These are phyloP conservation scores for Didymella exigua DNA, from an alignment of 2,329 filamentous ascomycete species.

Conservation along the genomic window DNA sequence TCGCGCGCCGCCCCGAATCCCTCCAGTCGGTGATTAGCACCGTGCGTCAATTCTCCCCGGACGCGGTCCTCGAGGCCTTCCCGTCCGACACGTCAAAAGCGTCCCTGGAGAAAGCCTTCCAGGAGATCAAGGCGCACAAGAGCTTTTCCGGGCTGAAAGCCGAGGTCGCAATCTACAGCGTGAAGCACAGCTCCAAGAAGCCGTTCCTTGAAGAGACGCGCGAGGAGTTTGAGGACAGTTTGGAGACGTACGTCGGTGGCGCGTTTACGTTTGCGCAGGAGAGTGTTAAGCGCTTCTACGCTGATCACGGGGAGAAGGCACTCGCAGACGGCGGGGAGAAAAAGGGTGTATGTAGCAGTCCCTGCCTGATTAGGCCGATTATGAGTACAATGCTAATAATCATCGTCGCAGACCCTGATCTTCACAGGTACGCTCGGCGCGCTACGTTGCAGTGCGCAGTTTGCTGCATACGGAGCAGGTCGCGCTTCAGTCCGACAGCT, in stretches of 20 bases:
- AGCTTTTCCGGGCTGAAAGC: constrained; percentile 59
- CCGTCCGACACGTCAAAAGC: constrained; percentile 57
- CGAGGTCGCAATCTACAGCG: constrained; percentile 60
- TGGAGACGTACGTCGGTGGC: constrained; percentile 61
- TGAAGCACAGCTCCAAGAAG: constrained; percentile 62
- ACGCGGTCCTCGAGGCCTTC: constrained; percentile 58
- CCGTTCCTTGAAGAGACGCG: constrained; percentile 62
- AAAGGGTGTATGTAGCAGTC: constrained; percentile 53
- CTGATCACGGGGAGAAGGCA: constrained; percentile 56
- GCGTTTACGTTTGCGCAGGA: constrained; percentile 63
- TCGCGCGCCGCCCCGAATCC: constrained; percentile 57
- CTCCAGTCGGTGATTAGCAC: constrained; percentile 52
- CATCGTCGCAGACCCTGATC: constrained; percentile 54
- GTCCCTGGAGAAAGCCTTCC: constrained; percentile 56
- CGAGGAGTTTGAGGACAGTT: constrained; percentile 51
- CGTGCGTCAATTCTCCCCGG: constrained; percentile 50
- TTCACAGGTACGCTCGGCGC: constrained; percentile 63
- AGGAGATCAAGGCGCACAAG: constrained; percentile 55
- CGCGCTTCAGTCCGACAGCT: constrained; percentile 60
- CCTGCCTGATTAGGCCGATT: too few species aligned
- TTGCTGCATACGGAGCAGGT: constrained; percentile 61
- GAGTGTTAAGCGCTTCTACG: constrained; percentile 58
- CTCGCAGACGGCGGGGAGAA: constrained; percentile 56
- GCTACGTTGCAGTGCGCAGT: constrained; percentile 60
- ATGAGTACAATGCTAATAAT: background rate